phyloP scores from a whole-genome alignment of 495 filamentous ascomycete genomes.

The Aspergillus carlsbadensis region DNA sequence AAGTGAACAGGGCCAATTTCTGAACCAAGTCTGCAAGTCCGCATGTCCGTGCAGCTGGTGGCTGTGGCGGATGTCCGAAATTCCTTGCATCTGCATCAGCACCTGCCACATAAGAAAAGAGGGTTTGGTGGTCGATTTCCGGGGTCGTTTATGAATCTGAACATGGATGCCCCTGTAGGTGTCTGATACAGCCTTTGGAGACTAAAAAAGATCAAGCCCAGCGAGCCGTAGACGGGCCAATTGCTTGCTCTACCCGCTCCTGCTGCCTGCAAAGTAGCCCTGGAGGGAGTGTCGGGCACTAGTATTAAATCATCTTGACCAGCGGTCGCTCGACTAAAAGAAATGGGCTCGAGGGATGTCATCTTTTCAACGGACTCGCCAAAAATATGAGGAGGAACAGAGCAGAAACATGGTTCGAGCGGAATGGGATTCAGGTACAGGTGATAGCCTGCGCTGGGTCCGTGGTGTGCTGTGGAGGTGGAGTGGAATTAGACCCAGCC shows the following conservation, averaged over 20 bases:
- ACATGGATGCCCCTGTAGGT: neutral
- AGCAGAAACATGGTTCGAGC: conserved; percentile 13
- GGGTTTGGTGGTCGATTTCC: conserved; percentile 19
- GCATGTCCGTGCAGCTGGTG: conserved; percentile 19
- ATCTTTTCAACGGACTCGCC: neutral
- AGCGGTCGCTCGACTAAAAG: neutral
- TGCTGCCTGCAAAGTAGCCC: too few species aligned
- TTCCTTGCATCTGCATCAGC: conserved; percentile 17
- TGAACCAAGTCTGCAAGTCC: neutral
- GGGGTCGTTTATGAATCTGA: neutral
- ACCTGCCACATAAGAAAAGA: neutral
- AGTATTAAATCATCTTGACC: too few species aligned
- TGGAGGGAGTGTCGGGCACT: too few species aligned
- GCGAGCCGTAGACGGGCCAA: neutral
- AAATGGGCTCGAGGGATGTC: neutral
- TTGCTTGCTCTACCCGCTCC: neutral
- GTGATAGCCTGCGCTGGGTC: conserved; percentile 15
- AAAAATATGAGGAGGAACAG: neutral
- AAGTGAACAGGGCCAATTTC: neutral
- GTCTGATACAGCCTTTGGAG: neutral
- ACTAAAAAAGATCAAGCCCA: neutral
- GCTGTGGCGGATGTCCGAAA: conserved; percentile 16
- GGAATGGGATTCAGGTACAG: conserved; percentile 13
- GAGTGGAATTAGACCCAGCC: neutral
- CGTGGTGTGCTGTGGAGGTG: conserved; percentile 17